Evolutionary conservation across 1,139 yeast species (phyloP), one percentile per base, ranked within the genome.

Genomic region (Suhomyces chickasaworum): DNA sequence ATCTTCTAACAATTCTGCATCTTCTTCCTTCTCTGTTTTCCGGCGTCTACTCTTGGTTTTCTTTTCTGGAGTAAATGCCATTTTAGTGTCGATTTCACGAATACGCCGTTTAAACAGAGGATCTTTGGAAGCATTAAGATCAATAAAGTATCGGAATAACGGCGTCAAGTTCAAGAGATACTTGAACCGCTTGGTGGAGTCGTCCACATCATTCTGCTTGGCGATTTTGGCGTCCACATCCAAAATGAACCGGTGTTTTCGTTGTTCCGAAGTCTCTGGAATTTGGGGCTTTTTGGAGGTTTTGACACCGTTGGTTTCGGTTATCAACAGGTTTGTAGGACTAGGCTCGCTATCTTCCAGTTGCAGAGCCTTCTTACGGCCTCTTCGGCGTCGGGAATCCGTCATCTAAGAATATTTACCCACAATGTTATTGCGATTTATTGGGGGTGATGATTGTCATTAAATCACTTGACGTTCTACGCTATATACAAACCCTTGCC

Each of bases 21-120:
- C 89, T 61, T 84, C 90, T 57, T 84, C 89, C 56, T 82, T 79
- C 59, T 83, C 86, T 0, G 86, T 78, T 52, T 83, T 81, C 48
- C 89, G 73, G 53, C 80, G 69, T 44, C 77, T 73, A 51, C 55
- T 55, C 25, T 17, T 21, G 27, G 33, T 4, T 15, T 42, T 31
- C 22, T 31, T 25, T 7, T 56, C 46, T 39, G 57, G 37, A 32
- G 53, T 49, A 8, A 37, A 39, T 13, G 41, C 45, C 59, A 33
- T 57, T 46, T 69, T 66, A 33, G 82, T 64, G 45, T 72, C 63
- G 37, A 39, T 39, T 21, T 71, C 65, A 49, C 80, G 65, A 15
- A 80, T 75, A 46, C 68, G 71, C 48, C 77, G 36, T 34, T 39
- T 72, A 58, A 84, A 82, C 42, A 74, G 72, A 37, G 81, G 78